Percentiles rank a stretch among this genome's conserved stretches.
phyloP scores from a whole-genome alignment of 1,284 basidiomycete genomes.

The Boletus smithii region DNA sequence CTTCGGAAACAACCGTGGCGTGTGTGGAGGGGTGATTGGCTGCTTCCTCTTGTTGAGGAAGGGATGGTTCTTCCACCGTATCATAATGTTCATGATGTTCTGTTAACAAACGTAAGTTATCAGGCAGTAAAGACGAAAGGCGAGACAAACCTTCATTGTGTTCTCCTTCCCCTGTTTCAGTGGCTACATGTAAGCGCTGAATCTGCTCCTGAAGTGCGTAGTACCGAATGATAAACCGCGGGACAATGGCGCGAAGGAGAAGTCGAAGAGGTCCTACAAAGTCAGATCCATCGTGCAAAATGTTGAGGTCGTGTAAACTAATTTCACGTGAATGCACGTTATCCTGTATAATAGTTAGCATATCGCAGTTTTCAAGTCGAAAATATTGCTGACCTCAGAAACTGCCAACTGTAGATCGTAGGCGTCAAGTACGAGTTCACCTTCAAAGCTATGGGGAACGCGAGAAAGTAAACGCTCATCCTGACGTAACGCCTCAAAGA shows the following conservation, averaged over 20 bases:
- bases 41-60: conserved; percentile 8
- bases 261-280: conserved; percentile 63
- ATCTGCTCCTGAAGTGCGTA: conserved; percentile 60
- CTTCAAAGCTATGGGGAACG: conserved; percentile 47
- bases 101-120: conserved; percentile 8
- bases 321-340: conserved; percentile 69
- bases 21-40: neutral
- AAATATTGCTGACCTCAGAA: conserved; percentile 53
- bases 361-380: neutral
- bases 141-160: conserved; percentile 18
- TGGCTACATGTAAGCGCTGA: conserved; percentile 40
- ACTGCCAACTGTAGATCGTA: conserved; percentile 61
- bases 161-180: conserved; percentile 17
- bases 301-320: conserved; percentile 67
- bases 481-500: conserved; percentile 66
- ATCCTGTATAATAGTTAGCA: conserved; percentile 47
- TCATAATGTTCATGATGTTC: conserved; percentile 16
- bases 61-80: conserved; percentile 7
- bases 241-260: conserved; percentile 45
- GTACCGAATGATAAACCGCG: conserved; percentile 68
- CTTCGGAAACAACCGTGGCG: neutral
- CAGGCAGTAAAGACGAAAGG: neutral
- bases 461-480: conserved; percentile 48
- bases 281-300: conserved; percentile 65
- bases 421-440: conserved; percentile 65